Conservation (phyloP, 2,329 filamentous ascomycete species). For the Ascochyta viciae-villosae region DNA sequence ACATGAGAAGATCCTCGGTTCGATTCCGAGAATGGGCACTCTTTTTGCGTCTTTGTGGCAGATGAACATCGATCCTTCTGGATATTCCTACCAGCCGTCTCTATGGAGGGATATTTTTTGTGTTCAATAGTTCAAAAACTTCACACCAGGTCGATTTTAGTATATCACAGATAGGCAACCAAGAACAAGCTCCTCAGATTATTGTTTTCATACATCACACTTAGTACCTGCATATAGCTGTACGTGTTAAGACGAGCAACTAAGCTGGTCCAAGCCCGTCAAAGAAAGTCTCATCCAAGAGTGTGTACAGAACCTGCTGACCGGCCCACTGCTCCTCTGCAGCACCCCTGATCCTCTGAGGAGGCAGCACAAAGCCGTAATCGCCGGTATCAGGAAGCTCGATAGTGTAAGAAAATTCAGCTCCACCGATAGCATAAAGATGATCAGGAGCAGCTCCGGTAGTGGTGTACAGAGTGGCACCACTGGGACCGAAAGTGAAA, state of each 20-base stretch:
- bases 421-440: constrained; percentile 48
- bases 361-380: constrained; percentile 58
- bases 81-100: too few species aligned
- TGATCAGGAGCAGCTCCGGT: constrained; percentile 54
- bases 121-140: too few species aligned
- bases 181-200: too few species aligned
- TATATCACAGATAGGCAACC: too few species aligned
- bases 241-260: neutral
- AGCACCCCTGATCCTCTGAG: constrained; percentile 55
- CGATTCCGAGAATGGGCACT: constrained; percentile 29
- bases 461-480: constrained; percentile 66
- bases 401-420: constrained; percentile 55
- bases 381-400: constrained; percentile 58
- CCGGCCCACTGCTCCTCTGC: constrained; percentile 56
- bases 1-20: constrained; percentile 34
- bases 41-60: neutral
- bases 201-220: too few species aligned
- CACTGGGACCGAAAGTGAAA: constrained; percentile 57
- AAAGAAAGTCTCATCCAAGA: constrained; percentile 40
- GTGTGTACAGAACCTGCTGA: constrained; percentile 31
- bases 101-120: too few species aligned
- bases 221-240: too few species aligned
- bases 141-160: too few species aligned
- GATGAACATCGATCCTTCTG: too few species aligned
- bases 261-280: constrained; percentile 32